phyloP scores from a whole-genome alignment of 2,329 filamentous ascomycete genomes.

The Lanzia echinophila region DNA sequence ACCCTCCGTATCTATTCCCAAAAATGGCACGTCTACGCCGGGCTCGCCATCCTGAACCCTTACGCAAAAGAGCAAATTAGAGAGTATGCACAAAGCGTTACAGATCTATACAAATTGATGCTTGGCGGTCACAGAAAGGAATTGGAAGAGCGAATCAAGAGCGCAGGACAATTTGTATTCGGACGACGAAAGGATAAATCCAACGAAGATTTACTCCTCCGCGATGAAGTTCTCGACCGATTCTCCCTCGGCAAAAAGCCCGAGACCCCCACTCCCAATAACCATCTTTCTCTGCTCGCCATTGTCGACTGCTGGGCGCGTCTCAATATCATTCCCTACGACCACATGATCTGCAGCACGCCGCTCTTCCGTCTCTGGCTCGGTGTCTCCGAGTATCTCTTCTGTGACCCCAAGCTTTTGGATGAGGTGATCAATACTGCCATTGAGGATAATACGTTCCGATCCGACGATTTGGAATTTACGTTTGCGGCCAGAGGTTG shows the following conservation, averaged over 20 bases:
- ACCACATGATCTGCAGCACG: slow-evolving; percentile 99
- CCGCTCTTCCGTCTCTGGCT: slow-evolving; percentile 95
- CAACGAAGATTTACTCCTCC: slow-evolving; percentile 60
- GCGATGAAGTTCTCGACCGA: slow-evolving; percentile 75
- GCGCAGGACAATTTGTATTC: slow-evolving; percentile 70
- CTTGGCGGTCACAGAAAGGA: slow-evolving; percentile 74
- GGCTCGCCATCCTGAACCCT: slow-evolving; percentile 92
- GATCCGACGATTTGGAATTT: slow-evolving; percentile 95
- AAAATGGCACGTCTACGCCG: slow-evolving; percentile 99
- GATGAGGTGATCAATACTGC: slow-evolving; percentile 81
- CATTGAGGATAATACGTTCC: slow-evolving; percentile 82
- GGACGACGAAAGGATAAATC: slow-evolving; percentile 43
- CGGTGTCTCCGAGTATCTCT: slow-evolving; percentile 94
- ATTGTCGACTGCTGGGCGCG: slow-evolving; percentile 99
- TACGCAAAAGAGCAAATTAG: slow-evolving; percentile 86
- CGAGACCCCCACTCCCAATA: slow-evolving; percentile 65
- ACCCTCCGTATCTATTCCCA: slow-evolving; percentile 95
- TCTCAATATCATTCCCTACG: slow-evolving; percentile 88
- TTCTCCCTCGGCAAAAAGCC: slow-evolving; percentile 73
- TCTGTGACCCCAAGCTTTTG: slow-evolving; percentile 72
- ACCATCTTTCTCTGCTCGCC: slow-evolving; percentile 84
- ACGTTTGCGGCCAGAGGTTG: slow-evolving; percentile 94
- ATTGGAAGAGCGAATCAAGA: slow-evolving; percentile 67
- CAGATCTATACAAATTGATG: slow-evolving; percentile 95
- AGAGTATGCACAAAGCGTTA: slow-evolving; percentile 88